Base-by-base conservation (phyloP, 441 rosid genomes). In the Gossypium aridum region DNA sequence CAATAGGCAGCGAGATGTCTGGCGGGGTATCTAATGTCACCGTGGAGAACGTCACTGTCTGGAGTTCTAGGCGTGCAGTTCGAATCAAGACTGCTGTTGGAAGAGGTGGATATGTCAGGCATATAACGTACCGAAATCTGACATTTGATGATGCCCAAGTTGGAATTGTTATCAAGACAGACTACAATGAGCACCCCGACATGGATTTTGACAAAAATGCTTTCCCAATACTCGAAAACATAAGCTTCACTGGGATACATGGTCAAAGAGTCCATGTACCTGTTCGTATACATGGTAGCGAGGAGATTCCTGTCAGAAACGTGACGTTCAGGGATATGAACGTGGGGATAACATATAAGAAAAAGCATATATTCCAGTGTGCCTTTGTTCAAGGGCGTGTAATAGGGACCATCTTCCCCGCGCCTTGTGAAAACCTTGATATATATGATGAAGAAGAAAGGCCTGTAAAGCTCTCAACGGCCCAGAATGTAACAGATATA, bases 1-100 rank as follows among this genome's bases (percentile, higher is more conserved):
- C 97, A 16, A 93, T 93, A 43, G 98, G 97, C 80, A 93, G 99
- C 53, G 99, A 93, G 85, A 93, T 96, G 96, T 96, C 94, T 0
- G 97, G 99, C 20, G 98, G 99, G 14, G 95, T 96, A 76, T 89
- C 92, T 13, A 89, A 92, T 45, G 90, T 93, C 63, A 93, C 89
- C 0, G 87, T 92, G 31, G 97, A 95, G 81, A 93, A 93, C 59
- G 79, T 96, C 72, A 84, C 80, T 5, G 91, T 93, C 2, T 93
- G 97, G 98, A 87, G 84, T 82, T 96, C 99, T 37, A 84, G 98
- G 69, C 97, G 95, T 0, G 99, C 92, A 9, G 86, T 93, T 81
- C 84, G 97, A 75, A 96, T 93, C 82, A 96, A 96, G 82, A 96
- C 99, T 3, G 99, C 98, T 76, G 90, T 84, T 1, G 99, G 98